phyloP scores from a whole-genome alignment of 495 filamentous ascomycete genomes.

The Geopyxis carbonaria region DNA sequence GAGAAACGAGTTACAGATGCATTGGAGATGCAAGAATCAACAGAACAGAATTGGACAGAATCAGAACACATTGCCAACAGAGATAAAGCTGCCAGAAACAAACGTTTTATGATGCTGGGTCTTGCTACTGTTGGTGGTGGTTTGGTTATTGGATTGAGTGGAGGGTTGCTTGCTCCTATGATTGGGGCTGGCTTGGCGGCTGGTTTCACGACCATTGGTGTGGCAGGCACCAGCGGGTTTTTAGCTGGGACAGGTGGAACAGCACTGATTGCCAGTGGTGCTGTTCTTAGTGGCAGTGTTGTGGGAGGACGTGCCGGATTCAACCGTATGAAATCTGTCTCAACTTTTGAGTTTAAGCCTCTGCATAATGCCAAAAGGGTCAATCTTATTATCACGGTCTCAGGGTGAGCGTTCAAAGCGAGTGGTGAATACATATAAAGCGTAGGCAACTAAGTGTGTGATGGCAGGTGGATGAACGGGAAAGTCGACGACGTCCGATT shows the following conservation, averaged over 20 bases:
- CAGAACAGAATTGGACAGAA: slow-evolving; percentile 95
- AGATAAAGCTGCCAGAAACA: slow-evolving; percentile 60
- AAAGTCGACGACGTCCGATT: slow-evolving; percentile 92
- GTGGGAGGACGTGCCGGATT: slow-evolving; percentile 75
- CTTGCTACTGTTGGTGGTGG: slow-evolving; percentile 91
- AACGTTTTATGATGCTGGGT: slow-evolving; percentile 85
- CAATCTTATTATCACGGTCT: slow-evolving; percentile 87
- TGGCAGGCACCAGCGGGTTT: slow-evolving; percentile 75
- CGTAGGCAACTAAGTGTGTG: too few species aligned
- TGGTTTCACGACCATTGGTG: slow-evolving; percentile 87
- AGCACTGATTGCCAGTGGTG: slow-evolving; percentile 78
- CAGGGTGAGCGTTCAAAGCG: slow-evolving; percentile 34
- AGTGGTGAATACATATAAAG: not conserved
- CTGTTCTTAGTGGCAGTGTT: slow-evolving; percentile 67
- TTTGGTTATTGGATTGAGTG: slow-evolving; percentile 88
- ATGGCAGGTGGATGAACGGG: slow-evolving; percentile 71
- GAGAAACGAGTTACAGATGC: slow-evolving; percentile 96
- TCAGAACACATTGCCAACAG: slow-evolving; percentile 83
- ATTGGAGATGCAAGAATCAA: slow-evolving; percentile 84
- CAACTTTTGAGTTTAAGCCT: slow-evolving; percentile 91
- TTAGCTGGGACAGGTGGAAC: slow-evolving; percentile 84
- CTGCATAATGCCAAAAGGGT: slow-evolving; percentile 95
- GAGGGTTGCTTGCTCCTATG: slow-evolving; percentile 76
- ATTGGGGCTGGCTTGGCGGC: slow-evolving; percentile 91
- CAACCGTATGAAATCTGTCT: slow-evolving; percentile 73